These are phyloP conservation scores for Mycena capillaripes DNA, from an alignment of 768 basidiomycete genomes.

Conservation along the genomic window DNA sequence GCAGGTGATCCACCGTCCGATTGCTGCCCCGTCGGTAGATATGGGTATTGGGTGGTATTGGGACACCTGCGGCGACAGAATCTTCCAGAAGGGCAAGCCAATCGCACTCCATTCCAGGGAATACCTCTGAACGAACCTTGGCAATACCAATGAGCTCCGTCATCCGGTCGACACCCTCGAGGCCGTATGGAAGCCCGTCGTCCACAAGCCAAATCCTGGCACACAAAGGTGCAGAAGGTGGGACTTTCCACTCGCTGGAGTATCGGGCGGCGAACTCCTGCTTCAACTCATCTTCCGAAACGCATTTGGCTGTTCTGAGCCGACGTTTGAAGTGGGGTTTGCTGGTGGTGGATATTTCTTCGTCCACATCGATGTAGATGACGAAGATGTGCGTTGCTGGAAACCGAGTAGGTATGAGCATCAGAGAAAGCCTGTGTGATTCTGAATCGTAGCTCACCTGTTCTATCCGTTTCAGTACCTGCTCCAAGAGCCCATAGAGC, in stretches of 20 bases:
- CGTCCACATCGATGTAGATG: conserved; percentile 15
- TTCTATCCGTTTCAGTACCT: conserved; percentile 6
- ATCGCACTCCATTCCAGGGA: conserved; percentile 21
- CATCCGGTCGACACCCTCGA: conserved; percentile 8
- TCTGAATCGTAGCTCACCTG: conserved; percentile 6
- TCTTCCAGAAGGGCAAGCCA: conserved; percentile 19
- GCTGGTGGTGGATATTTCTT: conserved; percentile 6
- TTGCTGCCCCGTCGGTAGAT: background rate
- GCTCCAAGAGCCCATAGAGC: conserved; percentile 14
- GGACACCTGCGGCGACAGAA: background rate
- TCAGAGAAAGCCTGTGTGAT: background rate
- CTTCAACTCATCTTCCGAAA: conserved; percentile 6
- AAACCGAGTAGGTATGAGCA: background rate
- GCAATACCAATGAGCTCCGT: background rate
- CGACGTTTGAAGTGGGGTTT: background rate
- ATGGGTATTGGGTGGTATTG: background rate
- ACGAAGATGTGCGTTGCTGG: conserved; percentile 9
- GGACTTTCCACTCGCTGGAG: background rate
- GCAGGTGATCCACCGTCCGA: background rate
- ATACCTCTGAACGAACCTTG: conserved; percentile 12
- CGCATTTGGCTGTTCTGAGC: conserved; percentile 12
- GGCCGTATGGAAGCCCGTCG: conserved; percentile 10
- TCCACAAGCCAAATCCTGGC: conserved; percentile 14
- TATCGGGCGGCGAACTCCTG: conserved; percentile 9
- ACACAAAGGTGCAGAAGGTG: background rate